Conservation (phyloP, 2,329 filamentous ascomycete species). For the Acrocalymma vagum region DNA sequence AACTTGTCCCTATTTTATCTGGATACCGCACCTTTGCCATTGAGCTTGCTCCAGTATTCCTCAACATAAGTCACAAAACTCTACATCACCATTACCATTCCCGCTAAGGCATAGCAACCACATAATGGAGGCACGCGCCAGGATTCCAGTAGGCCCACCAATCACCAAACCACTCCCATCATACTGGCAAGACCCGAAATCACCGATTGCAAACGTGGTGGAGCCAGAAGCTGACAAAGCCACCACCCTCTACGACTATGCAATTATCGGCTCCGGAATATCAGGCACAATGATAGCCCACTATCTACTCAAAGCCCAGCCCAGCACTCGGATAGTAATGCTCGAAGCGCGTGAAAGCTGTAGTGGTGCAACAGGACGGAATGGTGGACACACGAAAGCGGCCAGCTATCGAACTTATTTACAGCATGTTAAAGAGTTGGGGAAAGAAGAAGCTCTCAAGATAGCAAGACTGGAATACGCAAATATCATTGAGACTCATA, state of each 20-base stretch:
- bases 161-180: conserved; percentile 44
- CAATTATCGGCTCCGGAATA: conserved; percentile 52
- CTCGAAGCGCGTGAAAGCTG: conserved; percentile 50
- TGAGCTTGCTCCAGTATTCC: too few species aligned
- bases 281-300: conserved; percentile 49
- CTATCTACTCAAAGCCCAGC: conserved; percentile 35
- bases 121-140: conserved; percentile 38
- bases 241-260: conserved; percentile 39
- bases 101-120: too few species aligned
- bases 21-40: too few species aligned
- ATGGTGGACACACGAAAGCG: conserved; percentile 60
- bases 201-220: conserved; percentile 42
- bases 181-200: conserved; percentile 53
- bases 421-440: conserved; percentile 55
- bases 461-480: conserved; percentile 51
- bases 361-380: conserved; percentile 52
- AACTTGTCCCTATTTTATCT: too few species aligned
- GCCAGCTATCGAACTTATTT: conserved; percentile 62
- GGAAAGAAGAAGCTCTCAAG: conserved; percentile 57
- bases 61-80: not conserved
- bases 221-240: conserved; percentile 32
- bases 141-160: conserved; percentile 42
- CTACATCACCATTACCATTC: too few species aligned
- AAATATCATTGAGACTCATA: conserved; percentile 64
- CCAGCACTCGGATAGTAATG: conserved; percentile 40